phyloP scores from a whole-genome alignment of 2,329 filamentous ascomycete species.

The Apiospora pterosperma region DNA sequence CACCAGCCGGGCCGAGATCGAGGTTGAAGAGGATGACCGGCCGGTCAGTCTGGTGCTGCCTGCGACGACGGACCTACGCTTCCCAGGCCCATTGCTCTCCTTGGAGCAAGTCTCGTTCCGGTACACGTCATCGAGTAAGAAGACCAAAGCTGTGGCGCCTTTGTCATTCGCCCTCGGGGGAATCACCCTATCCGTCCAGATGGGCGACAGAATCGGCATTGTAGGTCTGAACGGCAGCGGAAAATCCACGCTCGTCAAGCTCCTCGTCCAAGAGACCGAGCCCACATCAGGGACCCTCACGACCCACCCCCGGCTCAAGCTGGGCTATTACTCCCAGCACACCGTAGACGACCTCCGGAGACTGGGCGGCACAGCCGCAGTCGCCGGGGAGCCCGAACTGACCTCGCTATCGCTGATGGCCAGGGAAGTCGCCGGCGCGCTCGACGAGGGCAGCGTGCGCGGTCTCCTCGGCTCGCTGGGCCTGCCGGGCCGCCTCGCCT shows the following conservation, averaged over 20 bases:
- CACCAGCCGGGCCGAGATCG: conserved; percentile 62
- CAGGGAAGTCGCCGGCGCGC: conserved; percentile 44
- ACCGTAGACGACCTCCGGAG: conserved; percentile 67
- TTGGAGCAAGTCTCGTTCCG: conserved; percentile 66
- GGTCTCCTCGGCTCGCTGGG: conserved; percentile 66
- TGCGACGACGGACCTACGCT: conserved; percentile 65
- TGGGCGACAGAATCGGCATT: conserved; percentile 71
- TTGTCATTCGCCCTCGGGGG: conserved; percentile 53
- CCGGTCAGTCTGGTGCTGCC: conserved; percentile 57
- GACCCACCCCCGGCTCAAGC: conserved; percentile 63
- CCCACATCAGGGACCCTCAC: conserved; percentile 61
- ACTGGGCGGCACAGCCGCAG: conserved; percentile 34
- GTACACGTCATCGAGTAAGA: conserved; percentile 42
- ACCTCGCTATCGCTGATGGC: conserved; percentile 65
- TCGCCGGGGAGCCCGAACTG: conserved; percentile 30
- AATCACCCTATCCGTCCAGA: conserved; percentile 65
- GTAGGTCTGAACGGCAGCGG: conserved; percentile 78
- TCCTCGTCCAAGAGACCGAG: conserved; percentile 59
- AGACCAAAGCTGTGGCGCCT: conserved; percentile 19
- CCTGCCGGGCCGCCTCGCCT: conserved; percentile 65
- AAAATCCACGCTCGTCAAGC: conserved; percentile 73
- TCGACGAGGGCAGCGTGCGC: conserved; percentile 66
- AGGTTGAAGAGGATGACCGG: conserved; percentile 62
- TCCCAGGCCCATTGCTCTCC: conserved; percentile 70
- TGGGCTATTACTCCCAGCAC: conserved; percentile 80